Percentiles rank a stretch among this genome's conserved stretches.
These are phyloP conservation scores for Solanum ahanhuiri DNA, from an alignment of 257 asterid genomes.

Conservation along the genomic window DNA sequence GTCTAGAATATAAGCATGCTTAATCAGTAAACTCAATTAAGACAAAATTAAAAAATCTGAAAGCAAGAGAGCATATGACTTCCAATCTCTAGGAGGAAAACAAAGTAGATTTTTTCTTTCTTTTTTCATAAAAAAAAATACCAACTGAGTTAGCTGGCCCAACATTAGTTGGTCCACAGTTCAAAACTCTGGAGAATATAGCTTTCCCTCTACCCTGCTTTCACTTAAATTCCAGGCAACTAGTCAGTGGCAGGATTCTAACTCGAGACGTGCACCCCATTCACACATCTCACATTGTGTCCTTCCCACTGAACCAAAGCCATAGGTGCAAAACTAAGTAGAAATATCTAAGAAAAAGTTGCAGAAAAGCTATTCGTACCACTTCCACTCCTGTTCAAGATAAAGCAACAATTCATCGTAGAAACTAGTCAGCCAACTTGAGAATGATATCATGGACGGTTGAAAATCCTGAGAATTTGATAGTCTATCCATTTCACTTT, in stretches of 20 bases:
- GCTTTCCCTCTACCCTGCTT: not conserved
- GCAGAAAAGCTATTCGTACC: constrained; percentile 33
- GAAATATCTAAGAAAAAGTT: not conserved
- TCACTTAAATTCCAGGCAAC: not conserved
- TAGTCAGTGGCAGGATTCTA: not conserved
- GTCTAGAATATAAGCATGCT: not conserved
- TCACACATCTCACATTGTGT: not conserved
- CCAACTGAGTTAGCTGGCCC: not conserved
- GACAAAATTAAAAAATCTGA: not conserved
- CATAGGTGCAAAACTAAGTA: not conserved
- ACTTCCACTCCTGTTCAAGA: constrained; percentile 99
- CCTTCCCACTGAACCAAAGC: not conserved
- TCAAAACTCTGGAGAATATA: not conserved
- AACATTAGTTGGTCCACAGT: not conserved
- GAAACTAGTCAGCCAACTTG: constrained; percentile 86
- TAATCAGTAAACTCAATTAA: not conserved
- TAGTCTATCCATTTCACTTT: constrained; percentile 44
- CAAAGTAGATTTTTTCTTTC: not conserved
- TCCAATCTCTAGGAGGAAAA: not conserved
- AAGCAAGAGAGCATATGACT: not conserved
- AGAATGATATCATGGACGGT: constrained; percentile 32
- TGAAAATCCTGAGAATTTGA: constrained; percentile 39
- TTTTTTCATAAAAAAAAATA: not conserved
- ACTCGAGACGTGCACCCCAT: not conserved
- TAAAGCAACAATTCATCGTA: constrained; percentile 88